A percentile compares a stretch with the other conserved stretches of the same genome.
Conservation (phyloP, 805 yeast genomes). For the Lipomyces kockii region DNA sequence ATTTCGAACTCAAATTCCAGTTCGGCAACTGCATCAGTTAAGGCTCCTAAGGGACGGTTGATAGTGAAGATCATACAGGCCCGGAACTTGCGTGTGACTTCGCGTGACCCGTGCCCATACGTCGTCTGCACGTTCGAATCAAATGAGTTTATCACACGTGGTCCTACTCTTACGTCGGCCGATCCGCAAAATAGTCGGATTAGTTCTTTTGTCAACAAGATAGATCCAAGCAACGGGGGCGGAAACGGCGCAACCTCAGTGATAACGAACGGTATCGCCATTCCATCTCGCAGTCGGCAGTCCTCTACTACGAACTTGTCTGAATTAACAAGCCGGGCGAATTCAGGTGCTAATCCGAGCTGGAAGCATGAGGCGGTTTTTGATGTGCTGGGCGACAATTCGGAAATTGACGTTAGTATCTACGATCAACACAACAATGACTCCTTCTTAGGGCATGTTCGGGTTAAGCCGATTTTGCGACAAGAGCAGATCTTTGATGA, state of each 20-base stretch:
- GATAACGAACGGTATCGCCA: constrained; percentile 43
- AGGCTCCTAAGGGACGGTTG: constrained; percentile 77
- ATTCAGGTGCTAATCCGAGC: constrained; percentile 62
- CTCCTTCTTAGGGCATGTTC: constrained; percentile 81
- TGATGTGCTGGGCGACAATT: constrained; percentile 83
- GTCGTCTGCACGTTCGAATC: constrained; percentile 92
- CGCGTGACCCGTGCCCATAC: constrained; percentile 65
- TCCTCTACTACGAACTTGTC: constrained; percentile 27
- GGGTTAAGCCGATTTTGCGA: constrained; percentile 63
- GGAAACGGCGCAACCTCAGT: constrained; percentile 18
- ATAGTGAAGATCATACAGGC: constrained; percentile 84
- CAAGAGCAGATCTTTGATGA: constrained; percentile 54
- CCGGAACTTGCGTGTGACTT: constrained; percentile 61
- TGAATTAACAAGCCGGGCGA: constrained; percentile 25
- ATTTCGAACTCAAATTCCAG: constrained; percentile 6
- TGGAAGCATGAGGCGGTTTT: constrained; percentile 95
- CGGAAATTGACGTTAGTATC: constrained; percentile 86
- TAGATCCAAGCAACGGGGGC: constrained; percentile 13
- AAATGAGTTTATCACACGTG: constrained; percentile 85
- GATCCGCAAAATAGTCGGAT: constrained; percentile 25
- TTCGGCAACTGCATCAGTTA: constrained; percentile 27
- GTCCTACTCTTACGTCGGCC: constrained; percentile 54
- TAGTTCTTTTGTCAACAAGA: constrained; percentile 24
- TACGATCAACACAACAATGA: constrained; percentile 86
- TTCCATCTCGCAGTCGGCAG: constrained; percentile 44